Base-by-base conservation (phyloP, 306 rosid species). In the Cucurbita ficifolia region DNA sequence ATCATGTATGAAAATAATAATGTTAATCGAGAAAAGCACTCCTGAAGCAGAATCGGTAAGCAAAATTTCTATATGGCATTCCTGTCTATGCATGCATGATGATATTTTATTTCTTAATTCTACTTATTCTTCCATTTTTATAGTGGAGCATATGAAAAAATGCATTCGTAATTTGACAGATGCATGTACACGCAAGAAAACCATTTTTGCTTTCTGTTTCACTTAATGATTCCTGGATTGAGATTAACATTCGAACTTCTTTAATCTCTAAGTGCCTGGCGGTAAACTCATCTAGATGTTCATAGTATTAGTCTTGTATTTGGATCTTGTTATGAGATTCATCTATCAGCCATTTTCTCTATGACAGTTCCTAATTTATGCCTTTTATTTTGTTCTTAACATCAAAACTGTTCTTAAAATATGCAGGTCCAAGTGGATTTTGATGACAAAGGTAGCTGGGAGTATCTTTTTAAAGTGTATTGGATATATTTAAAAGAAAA, bases 371-470 rank as follows among this genome's bases (percentile, higher is more conserved):
- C 58, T 24, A 49, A 12, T 14, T 68, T 68, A 53, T 29, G 12
- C 29, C 22, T 63, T 75, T 7, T 70, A 17, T 9, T 8, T 42
- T 18, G 60, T 52, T 18, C 48, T 53, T 19, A 40, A 80, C 52
- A 48, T 42, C 17, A 16, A 64, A 64, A 42, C 22, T 40, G 9
- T 18, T 64, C n/a, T 18, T 40, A 42, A 42, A 9, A 16, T 83
- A 22, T 46, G 76, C 85, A 86, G 87, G 81, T 76, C 64, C 84
- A 81, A 77, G 99, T 91, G 80, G 97, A 95, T 88, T 95, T 95
- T 81, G 99, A 95, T 78, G 99, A 95, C 86, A 87, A 79, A 81
- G 87, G 82, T 84, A 95, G 97, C 79, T 95, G 97, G 97, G 99
- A 95, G 88, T 95, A 95, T 88, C 99, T 95, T 76, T 95, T 95